Evolutionary conservation across 345 rosid species (phyloP).

Genomic region (Bruguiera sexangula): DNA sequence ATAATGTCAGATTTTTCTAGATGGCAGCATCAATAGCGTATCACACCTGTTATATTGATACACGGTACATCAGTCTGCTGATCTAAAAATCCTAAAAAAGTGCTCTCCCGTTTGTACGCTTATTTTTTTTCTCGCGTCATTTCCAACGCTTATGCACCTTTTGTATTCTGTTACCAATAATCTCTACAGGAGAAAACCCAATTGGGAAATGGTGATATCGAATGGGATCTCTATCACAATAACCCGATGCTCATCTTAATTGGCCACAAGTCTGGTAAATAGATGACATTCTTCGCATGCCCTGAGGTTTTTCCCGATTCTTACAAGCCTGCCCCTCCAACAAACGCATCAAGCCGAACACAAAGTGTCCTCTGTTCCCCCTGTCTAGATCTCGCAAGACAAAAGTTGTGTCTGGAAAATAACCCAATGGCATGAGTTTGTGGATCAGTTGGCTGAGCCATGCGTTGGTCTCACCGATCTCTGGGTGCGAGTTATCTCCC

Average conservation of each 20-base stretch:
- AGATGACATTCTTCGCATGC: conserved; percentile 63
- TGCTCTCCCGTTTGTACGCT: too few species aligned
- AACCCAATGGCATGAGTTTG: conserved; percentile 46
- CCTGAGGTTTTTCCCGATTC: conserved; percentile 48
- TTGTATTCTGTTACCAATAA: conserved; percentile 44
- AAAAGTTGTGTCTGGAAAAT: conserved; percentile 59
- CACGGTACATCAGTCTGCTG: too few species aligned
- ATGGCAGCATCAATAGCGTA: too few species aligned
- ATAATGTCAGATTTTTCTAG: not conserved
- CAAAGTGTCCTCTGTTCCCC: conserved; percentile 63
- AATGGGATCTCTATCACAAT: conserved; percentile 60
- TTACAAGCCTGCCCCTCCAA: conserved; percentile 38
- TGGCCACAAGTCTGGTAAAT: conserved; percentile 45
- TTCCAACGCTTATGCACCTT: not conserved
- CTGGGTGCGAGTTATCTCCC: conserved; percentile 63
- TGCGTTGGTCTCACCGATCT: conserved; percentile 35
- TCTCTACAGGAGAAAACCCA: conserved; percentile 68
- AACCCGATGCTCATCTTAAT: conserved; percentile 43
- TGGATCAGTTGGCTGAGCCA: conserved; percentile 37
- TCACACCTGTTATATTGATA: too few species aligned
- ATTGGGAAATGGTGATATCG: conserved; percentile 62
- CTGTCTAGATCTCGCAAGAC: conserved; percentile 57
- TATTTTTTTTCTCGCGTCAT: too few species aligned
- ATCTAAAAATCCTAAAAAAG: too few species aligned
- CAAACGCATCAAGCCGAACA: conserved; percentile 35